phyloP scores from a whole-genome alignment of 2,329 filamentous ascomycete genomes.

The Trichoderma afroharzianum region DNA sequence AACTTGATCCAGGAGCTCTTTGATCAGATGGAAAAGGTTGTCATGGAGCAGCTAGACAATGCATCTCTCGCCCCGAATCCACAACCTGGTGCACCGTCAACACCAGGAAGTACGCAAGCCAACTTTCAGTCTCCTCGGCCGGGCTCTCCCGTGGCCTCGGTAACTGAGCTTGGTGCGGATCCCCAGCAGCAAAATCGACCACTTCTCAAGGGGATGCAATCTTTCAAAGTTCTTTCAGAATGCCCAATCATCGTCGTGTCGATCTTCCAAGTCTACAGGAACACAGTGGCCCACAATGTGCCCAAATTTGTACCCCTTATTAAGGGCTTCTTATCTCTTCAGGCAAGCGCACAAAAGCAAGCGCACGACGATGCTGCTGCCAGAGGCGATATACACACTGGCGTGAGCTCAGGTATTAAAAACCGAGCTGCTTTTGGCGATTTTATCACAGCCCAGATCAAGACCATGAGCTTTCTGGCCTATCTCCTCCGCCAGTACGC shows the following conservation, averaged over 20 bases:
- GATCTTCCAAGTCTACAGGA: slow-evolving; percentile 89
- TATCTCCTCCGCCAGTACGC: slow-evolving; percentile 88
- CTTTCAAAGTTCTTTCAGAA: slow-evolving; percentile 96
- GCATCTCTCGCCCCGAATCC: slow-evolving; percentile 53
- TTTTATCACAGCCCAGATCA: slow-evolving; percentile 96
- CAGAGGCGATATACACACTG: slow-evolving; percentile 80
- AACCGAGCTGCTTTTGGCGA: slow-evolving; percentile 94
- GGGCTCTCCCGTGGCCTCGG: slow-evolving; percentile 80
- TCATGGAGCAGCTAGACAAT: slow-evolving; percentile 91
- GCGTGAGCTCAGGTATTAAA: slow-evolving; percentile 89
- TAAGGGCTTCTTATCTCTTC: slow-evolving; percentile 80
- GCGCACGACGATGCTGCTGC: slow-evolving; percentile 82
- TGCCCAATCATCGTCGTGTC: slow-evolving; percentile 99
- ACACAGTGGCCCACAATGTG: slow-evolving; percentile 76
- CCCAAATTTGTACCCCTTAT: slow-evolving; percentile 91
- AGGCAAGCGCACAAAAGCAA: slow-evolving; percentile 89
- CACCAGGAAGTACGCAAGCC: slow-evolving; percentile 60
- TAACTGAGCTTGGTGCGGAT: slow-evolving; percentile 77
- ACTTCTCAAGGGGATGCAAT: slow-evolving; percentile 90
- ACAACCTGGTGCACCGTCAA: slow-evolving; percentile 60
- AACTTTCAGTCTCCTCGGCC: slow-evolving; percentile 86
- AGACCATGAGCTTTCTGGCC: slow-evolving; percentile 98
- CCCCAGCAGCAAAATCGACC: slow-evolving; percentile 76
- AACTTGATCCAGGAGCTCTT: slow-evolving; percentile 94
- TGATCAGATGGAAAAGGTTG: slow-evolving; percentile 87